Evolutionary conservation across 1,139 yeast genomes (phyloP).

Genomic region (Yamadazyma aaseri): DNA sequence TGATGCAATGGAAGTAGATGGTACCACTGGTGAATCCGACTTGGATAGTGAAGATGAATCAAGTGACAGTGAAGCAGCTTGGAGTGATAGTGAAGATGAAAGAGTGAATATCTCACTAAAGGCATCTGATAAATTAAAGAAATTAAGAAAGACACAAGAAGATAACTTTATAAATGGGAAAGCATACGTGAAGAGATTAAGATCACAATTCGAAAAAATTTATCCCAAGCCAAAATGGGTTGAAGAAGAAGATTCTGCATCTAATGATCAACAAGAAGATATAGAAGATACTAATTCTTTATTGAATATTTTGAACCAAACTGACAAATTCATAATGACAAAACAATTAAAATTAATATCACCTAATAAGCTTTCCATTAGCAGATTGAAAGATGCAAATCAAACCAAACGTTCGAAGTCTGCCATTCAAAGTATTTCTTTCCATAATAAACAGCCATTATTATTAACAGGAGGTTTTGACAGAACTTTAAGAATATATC

Average conservation of each 20-base stretch:
- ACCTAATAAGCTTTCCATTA: conserved; percentile 67
- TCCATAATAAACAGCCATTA: conserved; percentile 85
- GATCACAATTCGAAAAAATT: conserved; percentile 82
- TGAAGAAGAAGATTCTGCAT: conserved; percentile 23
- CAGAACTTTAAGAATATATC: conserved; percentile 79
- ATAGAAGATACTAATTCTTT: conserved; percentile 51
- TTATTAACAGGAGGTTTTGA: conserved; percentile 91
- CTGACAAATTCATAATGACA: conserved; percentile 54
- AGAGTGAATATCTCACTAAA: conserved; percentile 59
- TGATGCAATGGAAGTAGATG: conserved; percentile 39
- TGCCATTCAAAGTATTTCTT: conserved; percentile 78
- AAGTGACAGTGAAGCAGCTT: conserved; percentile 53
- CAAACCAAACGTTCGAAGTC: conserved; percentile 64
- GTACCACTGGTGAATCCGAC: conserved; percentile 27
- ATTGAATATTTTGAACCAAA: conserved; percentile 55
- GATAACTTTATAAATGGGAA: conserved; percentile 64
- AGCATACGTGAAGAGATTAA: conserved; percentile 67
- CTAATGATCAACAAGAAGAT: conserved; percentile 18
- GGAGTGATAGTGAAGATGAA: conserved; percentile 96
- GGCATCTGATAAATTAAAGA: conserved; percentile 61
- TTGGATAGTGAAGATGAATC: conserved; percentile 27
- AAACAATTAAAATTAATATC: conserved; percentile 61
- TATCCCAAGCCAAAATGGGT: conserved; percentile 93
- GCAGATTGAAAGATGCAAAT: conserved; percentile 85
- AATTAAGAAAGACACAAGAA: conserved; percentile 62